Conservation (phyloP, 768 basidiomycete genomes). For the Leccinum longicurvipes region DNA sequence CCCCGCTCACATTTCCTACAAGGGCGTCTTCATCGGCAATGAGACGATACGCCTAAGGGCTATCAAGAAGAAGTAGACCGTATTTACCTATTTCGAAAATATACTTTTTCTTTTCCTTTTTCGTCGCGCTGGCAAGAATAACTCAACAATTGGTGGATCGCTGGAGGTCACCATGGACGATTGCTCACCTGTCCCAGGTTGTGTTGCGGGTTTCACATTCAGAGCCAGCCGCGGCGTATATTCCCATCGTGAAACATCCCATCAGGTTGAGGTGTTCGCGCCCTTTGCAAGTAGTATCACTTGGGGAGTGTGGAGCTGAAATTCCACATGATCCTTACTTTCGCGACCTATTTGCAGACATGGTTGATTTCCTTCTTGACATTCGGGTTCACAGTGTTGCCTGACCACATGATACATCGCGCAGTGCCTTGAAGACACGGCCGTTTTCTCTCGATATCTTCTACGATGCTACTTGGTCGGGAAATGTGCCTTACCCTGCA, state of each 20-base stretch:
- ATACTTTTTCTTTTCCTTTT: not conserved
- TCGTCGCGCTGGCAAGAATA: not conserved
- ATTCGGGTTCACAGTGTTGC: too few species aligned
- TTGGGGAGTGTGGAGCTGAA: not conserved
- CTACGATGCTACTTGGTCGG: too few species aligned
- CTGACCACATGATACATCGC: too few species aligned
- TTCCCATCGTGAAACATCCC: not conserved
- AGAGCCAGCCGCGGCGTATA: not conserved
- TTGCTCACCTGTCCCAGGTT: not conserved
- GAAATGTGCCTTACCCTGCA: too few species aligned
- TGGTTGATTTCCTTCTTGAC: too few species aligned
- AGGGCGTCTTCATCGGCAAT: constrained; percentile 94
- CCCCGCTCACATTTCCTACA: constrained; percentile 5
- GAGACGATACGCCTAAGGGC: constrained; percentile 90
- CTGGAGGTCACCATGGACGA: not conserved
- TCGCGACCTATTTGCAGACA: not conserved
- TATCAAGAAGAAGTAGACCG: constrained; percentile 89
- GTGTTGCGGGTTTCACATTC: not conserved
- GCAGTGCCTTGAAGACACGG: too few species aligned
- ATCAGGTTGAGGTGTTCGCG: not conserved
- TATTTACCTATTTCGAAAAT: constrained; percentile 2
- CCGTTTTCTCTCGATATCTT: too few species aligned
- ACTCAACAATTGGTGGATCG: too few species aligned
- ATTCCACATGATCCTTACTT: not conserved
- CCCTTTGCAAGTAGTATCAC: not conserved